Conservation (phyloP, 164 flowering plant species). For the Aristolochia contorta region DNA sequence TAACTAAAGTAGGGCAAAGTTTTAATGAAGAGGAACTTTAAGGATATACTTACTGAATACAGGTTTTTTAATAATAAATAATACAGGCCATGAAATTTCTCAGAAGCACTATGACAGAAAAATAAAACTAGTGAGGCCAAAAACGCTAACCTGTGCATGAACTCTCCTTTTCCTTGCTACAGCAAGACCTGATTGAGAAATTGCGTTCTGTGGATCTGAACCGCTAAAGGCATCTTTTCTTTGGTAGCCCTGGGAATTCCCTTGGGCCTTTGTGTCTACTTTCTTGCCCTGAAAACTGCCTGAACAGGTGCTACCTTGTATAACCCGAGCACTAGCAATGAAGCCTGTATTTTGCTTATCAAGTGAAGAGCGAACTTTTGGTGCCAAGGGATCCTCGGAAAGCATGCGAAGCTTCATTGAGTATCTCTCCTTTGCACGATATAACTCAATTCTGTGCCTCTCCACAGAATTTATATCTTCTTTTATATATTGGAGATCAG, state of each 20-base stretch:
- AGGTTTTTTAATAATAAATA: no score
- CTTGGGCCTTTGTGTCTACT: slow-evolving; percentile 39
- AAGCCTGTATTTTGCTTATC: slow-evolving; percentile 45
- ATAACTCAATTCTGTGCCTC: slow-evolving; percentile 66
- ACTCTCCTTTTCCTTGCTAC: slow-evolving; percentile 67
- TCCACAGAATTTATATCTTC: slow-evolving; percentile 80
- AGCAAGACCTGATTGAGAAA: slow-evolving; percentile 51
- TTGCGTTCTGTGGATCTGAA: slow-evolving; percentile 36
- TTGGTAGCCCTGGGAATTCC: slow-evolving; percentile 36
- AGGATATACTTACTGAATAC: no score
- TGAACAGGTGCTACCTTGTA: slow-evolving; percentile 35
- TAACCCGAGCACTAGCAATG: slow-evolving; percentile 33
- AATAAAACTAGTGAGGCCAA: not conserved
- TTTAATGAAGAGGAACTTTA: no score
- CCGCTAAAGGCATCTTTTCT: slow-evolving; percentile 57
- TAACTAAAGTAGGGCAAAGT: no score
- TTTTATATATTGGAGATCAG: slow-evolving; percentile 77
- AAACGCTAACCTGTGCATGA: slow-evolving; percentile 59
- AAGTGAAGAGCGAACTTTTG: slow-evolving; percentile 34
- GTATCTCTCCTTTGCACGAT: slow-evolving; percentile 57
- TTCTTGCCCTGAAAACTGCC: slow-evolving; percentile 39
- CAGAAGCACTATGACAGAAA: no score
- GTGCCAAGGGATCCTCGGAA: slow-evolving; percentile 36
- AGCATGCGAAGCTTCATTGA: slow-evolving; percentile 56
- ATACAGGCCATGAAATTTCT: no score